These are phyloP conservation scores for Euclidium syriacum DNA, from an alignment of 345 rosid genomes.

Conservation along the genomic window DNA sequence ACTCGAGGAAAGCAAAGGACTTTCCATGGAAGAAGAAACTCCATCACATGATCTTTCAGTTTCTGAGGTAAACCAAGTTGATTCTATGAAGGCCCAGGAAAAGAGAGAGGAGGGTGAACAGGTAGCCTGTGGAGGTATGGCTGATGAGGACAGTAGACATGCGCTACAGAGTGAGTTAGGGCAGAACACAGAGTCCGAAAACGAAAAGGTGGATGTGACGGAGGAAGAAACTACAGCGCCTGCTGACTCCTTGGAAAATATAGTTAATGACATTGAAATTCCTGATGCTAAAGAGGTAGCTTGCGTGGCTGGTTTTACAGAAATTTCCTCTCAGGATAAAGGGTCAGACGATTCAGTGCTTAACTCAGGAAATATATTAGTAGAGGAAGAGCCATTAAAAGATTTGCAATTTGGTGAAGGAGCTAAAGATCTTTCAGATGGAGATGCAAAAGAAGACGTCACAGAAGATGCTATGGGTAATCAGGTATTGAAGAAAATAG, in stretches of 20 bases:
- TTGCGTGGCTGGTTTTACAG: conserved; percentile 26
- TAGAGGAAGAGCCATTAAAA: not conserved
- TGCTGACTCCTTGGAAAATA: conserved; percentile 20
- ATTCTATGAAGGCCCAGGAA: not conserved
- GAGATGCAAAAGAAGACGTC: conserved; percentile 1
- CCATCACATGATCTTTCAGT: not conserved
- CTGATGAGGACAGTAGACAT: conserved; percentile 14
- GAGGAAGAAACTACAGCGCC: conserved; percentile 15
- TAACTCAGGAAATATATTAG: conserved; percentile 4
- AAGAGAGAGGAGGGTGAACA: conserved; percentile 13
- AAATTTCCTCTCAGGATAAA: conserved; percentile 15
- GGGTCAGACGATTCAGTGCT: conserved; percentile 4
- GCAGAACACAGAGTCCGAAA: conserved; percentile 2
- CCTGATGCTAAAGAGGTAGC: conserved; percentile 21
- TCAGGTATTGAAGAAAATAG: conserved; percentile 5
- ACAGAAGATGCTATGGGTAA: conserved; percentile 8
- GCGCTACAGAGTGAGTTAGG: conserved; percentile 5
- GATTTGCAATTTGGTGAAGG: conserved; percentile 13
- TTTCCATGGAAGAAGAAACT: conserved; percentile 15
- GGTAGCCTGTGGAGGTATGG: not conserved
- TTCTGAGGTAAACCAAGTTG: conserved; percentile 15
- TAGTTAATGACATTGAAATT: conserved; percentile 24
- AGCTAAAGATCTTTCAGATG: conserved; percentile 15
- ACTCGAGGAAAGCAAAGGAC: conserved; percentile 5
- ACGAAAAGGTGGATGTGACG: conserved; percentile 8